Evolutionary conservation across 225 moss, liverwort and hornwort genomes (phyloP).

Genomic region (Sphagnum tenellum): DNA sequence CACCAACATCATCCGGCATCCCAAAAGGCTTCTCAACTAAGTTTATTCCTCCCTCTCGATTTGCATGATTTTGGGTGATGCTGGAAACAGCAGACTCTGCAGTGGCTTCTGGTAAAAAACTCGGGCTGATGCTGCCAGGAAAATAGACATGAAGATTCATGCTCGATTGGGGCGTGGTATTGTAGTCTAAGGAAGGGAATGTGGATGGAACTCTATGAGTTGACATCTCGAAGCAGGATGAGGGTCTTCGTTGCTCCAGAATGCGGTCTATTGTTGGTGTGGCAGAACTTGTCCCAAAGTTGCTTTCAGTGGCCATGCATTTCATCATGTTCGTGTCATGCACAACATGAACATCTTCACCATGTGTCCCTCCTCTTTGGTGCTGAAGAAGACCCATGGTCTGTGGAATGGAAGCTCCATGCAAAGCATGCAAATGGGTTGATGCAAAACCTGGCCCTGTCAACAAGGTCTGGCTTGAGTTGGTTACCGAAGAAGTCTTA

Average conservation of each 20-base stretch:
- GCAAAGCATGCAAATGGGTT: neutral
- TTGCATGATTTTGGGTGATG: constrained; percentile 1
- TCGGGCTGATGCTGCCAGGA: constrained; percentile 1
- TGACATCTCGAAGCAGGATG: neutral
- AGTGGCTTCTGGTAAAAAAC: constrained; percentile 4
- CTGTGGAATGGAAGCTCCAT: no score
- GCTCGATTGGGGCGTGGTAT: constrained; percentile 3
- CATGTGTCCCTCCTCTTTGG: no score
- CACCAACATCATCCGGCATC: neutral
- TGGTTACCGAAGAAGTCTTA: constrained; percentile 1
- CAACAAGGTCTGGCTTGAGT: constrained; percentile 1
- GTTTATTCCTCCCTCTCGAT: neutral
- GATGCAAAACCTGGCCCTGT: neutral
- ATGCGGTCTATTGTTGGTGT: no score
- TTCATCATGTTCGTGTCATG: no score
- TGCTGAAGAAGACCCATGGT: no score
- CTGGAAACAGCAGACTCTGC: constrained; percentile 12
- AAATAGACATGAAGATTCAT: constrained; percentile 12
- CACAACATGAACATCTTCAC: no score
- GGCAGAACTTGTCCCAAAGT: no score
- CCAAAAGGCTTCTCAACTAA: no score
- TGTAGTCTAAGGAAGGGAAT: neutral
- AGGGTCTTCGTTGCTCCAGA: neutral
- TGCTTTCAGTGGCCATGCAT: no score
- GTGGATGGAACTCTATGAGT: no score